Conservation (phyloP, 345 rosid genomes). For the Hevea brasiliensis region DNA sequence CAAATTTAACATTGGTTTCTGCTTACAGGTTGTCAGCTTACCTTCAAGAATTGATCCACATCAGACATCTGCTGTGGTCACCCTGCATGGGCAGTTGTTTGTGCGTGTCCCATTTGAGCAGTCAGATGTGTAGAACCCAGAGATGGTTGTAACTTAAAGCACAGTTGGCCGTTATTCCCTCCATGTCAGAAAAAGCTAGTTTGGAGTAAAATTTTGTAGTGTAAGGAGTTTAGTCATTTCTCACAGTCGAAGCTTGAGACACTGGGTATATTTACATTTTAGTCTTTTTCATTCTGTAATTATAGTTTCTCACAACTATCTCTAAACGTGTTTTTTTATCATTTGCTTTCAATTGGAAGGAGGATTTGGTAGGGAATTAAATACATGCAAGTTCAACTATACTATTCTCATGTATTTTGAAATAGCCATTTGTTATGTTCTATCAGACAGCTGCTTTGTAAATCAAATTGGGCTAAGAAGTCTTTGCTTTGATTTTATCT, state of each 20-base stretch:
- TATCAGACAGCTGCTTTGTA: no score
- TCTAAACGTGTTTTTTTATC: background rate
- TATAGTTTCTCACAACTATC: background rate
- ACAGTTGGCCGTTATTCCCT: background rate
- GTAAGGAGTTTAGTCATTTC: conserved; percentile 1
- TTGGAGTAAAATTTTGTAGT: background rate
- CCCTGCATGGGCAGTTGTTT: conserved; percentile 37
- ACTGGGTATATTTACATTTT: background rate
- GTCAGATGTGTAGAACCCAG: conserved; percentile 9
- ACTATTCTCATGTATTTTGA: no score
- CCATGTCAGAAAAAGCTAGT: no score
- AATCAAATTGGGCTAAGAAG: no score
- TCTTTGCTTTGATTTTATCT: no score
- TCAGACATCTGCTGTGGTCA: conserved; percentile 38
- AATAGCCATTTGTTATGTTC: no score
- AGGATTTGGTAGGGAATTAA: background rate
- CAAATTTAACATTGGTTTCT: background rate
- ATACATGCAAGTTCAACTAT: background rate
- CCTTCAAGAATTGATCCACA: conserved; percentile 36
- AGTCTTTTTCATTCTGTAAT: background rate
- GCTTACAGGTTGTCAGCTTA: conserved; percentile 34
- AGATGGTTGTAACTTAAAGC: background rate
- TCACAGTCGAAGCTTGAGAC: background rate
- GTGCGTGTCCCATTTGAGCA: conserved; percentile 35
- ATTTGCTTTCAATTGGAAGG: background rate